Conservation (phyloP, 768 basidiomycete genomes). For the Pleurotus cornucopiae region DNA sequence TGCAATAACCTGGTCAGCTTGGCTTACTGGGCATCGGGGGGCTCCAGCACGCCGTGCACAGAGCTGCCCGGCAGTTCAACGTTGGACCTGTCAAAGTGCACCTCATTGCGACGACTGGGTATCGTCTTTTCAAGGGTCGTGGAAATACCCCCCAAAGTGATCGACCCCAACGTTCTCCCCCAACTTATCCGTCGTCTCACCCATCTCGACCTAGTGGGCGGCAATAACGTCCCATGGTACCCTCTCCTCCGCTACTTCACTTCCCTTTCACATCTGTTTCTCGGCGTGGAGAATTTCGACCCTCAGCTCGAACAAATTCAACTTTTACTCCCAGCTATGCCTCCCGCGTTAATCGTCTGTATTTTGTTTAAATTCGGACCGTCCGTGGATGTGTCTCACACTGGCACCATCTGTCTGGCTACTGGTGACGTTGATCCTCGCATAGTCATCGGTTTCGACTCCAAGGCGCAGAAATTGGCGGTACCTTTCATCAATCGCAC, state of each 20-base stretch:
- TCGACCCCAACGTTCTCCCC: not conserved
- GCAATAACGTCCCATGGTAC: not conserved
- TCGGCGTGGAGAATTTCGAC: not conserved
- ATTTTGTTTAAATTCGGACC: not conserved
- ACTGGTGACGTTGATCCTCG: not conserved
- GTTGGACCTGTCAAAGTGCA: not conserved
- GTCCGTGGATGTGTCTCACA: not conserved
- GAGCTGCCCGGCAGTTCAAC: not conserved
- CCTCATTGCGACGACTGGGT: not conserved
- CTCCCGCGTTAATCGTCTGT: not conserved
- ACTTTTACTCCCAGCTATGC: not conserved
- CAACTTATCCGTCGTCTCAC: not conserved
- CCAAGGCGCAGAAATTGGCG: not conserved
- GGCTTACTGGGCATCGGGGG: not conserved
- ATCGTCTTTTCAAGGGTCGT: not conserved
- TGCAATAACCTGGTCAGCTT: not conserved
- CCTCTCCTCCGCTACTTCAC: not conserved
- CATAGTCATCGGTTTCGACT: not conserved
- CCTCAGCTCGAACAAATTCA: not conserved
- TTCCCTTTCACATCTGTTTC: not conserved
- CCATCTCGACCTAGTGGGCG: not conserved
- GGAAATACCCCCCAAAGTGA: not conserved
- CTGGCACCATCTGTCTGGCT: not conserved
- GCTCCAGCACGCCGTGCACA: not conserved
- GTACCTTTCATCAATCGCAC: not conserved